A percentile compares a stretch with the other conserved stretches of the same genome.
phyloP scores from a whole-genome alignment of 129 eudicot genomes.

The Lonicera japonica region DNA sequence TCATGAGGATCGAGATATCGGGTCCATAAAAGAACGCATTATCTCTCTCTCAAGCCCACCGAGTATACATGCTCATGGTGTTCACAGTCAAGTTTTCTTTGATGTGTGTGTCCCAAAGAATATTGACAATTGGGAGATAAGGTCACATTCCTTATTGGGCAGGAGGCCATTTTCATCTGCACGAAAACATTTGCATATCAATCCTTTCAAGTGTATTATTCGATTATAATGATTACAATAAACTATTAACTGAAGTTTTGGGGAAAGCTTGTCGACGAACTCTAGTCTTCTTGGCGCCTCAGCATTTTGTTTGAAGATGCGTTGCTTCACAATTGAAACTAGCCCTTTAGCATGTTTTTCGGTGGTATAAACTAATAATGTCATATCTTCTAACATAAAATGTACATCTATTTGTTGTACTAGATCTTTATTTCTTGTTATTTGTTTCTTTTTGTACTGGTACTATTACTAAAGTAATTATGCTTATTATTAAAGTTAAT shows the following conservation, averaged over 20 bases:
- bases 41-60: slow-evolving; percentile 65
- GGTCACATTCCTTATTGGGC: slow-evolving; percentile 20
- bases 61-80: slow-evolving; percentile 58
- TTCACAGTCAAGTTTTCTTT: slow-evolving; percentile 77
- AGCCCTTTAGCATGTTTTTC: no score
- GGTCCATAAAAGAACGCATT: slow-evolving; percentile 60
- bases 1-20: slow-evolving; percentile 70
- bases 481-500: no score
- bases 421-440: no score
- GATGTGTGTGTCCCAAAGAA: slow-evolving; percentile 80
- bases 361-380: no score
- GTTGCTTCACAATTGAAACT: no score
- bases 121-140: slow-evolving; percentile 89
- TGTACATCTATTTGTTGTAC: no score
- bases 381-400: no score
- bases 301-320: background rate
- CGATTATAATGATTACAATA: slow-evolving; percentile 60
- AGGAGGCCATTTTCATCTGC: slow-evolving; percentile 21
- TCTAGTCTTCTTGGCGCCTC: background rate
- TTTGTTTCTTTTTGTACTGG: no score
- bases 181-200: slow-evolving; percentile 52
- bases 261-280: background rate
- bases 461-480: no score
- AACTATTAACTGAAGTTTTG: background rate
- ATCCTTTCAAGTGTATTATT: slow-evolving; percentile 81